phyloP scores from a whole-genome alignment of 805 yeast species.

The Wickerhamiella domercqiae region DNA sequence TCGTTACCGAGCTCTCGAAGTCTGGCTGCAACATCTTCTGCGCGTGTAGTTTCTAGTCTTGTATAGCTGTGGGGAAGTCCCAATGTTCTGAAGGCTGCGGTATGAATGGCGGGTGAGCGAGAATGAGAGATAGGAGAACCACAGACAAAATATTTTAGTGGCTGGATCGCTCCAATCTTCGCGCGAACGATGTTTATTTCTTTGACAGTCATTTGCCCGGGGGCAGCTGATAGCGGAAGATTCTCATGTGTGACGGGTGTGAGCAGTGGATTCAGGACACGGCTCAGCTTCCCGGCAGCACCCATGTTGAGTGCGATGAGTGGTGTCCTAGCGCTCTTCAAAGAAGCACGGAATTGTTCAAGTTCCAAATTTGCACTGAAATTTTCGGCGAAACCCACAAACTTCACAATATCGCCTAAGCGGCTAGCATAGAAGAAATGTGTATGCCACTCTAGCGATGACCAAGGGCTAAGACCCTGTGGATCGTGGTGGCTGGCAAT shows the following conservation, averaged over 20 bases:
- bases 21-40: conserved; percentile 36
- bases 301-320: conserved; percentile 79
- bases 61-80: conserved; percentile 64
- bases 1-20: conserved; percentile 31
- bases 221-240: conserved; percentile 61
- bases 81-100: conserved; percentile 55
- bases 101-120: conserved; percentile 77
- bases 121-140: conserved; percentile 80
- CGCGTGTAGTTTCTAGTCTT: conserved; percentile 52
- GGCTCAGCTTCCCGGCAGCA: conserved; percentile 55
- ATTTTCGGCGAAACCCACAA: conserved; percentile 59
- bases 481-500: conserved; percentile 78
- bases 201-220: conserved; percentile 57
- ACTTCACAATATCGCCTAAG: conserved; percentile 59
- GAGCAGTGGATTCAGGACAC: conserved; percentile 56
- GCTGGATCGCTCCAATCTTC: conserved; percentile 45
- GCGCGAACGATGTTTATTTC: conserved; percentile 45
- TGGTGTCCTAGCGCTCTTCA: conserved; percentile 30
- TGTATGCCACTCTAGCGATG: conserved; percentile 54
- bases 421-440: conserved; percentile 52
- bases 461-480: conserved; percentile 48
- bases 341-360: conserved; percentile 55
- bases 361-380: conserved; percentile 55
- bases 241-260: conserved; percentile 72
- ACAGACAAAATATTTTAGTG: conserved; percentile 52